Evolutionary conservation across 305 asterid species (phyloP).

Genomic region (Fraxinus baroniana): DNA sequence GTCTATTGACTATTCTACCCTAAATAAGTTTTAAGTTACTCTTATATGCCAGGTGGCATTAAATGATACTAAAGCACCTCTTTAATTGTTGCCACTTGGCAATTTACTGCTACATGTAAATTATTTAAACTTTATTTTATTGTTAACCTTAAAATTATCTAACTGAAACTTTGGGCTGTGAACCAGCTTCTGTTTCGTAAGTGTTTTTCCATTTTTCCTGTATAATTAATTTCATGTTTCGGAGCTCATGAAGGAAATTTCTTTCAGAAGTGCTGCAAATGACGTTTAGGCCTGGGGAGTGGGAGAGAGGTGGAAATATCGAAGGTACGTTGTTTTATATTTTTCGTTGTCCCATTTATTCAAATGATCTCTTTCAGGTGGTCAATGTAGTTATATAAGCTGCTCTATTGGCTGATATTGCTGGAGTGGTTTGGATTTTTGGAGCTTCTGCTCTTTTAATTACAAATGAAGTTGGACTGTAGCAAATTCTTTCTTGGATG

Average conservation of each 20-base stretch:
- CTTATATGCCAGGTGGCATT: slow-evolving; percentile 21
- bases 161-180: slow-evolving; percentile 14
- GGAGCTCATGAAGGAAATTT: slow-evolving; percentile 20
- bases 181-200: not conserved
- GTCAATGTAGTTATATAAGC: slow-evolving; percentile 8
- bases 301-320: slow-evolving; percentile 56
- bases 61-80: slow-evolving; percentile 11
- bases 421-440: slow-evolving; percentile 17
- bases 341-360: slow-evolving; percentile 10
- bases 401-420: slow-evolving; percentile 18
- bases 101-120: not conserved
- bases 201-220: slow-evolving; percentile 2
- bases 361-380: not conserved
- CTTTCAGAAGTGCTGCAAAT: slow-evolving; percentile 75
- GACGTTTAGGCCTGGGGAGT: slow-evolving; percentile 54
- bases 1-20: not conserved
- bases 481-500: slow-evolving; percentile 9
- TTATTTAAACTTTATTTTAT: not conserved
- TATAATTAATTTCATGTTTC: slow-evolving; percentile 17
- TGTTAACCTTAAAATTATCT: not conserved
- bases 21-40: slow-evolving; percentile 2
- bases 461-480: slow-evolving; percentile 8
- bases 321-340: slow-evolving; percentile 54
- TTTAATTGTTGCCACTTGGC: slow-evolving; percentile 13
- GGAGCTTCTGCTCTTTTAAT: slow-evolving; percentile 4